Evolutionary conservation across 441 rosid species (phyloP).

Genomic region (Euphorbia schlechtendalii): DNA sequence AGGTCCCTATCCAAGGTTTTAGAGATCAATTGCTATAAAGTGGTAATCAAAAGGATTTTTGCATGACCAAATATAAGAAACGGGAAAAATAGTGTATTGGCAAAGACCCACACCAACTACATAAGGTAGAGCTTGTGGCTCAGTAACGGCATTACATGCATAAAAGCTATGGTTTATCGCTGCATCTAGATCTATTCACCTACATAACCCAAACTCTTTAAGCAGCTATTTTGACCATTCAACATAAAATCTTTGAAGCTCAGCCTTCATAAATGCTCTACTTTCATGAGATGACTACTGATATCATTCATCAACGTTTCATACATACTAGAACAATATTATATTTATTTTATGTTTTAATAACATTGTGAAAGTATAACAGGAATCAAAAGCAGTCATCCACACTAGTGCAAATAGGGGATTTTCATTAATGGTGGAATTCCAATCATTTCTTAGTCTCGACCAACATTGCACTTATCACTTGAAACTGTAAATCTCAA

Average conservation of each 20-base stretch:
- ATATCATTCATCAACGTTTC: background rate
- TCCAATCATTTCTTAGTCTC: no score
- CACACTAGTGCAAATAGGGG: no score
- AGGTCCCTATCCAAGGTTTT: background rate
- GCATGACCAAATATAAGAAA: background rate
- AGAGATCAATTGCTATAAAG: background rate
- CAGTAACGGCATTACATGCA: background rate
- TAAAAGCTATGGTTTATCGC: background rate
- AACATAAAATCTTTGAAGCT: background rate
- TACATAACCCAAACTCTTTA: background rate
- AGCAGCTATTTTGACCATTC: slow-evolving; percentile 2
- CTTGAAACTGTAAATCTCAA: no score
- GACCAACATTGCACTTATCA: no score
- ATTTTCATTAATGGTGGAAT: no score
- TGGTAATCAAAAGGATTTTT: background rate
- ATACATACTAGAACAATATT: no score
- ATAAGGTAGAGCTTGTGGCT: background rate
- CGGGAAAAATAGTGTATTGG: background rate
- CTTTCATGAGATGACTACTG: background rate
- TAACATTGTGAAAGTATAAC: background rate
- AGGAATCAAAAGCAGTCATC: no score
- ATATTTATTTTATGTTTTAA: no score
- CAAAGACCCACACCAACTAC: background rate
- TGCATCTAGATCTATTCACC: background rate
- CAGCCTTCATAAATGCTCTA: background rate